These are phyloP conservation scores for Blastobotrys indianensis DNA, from an alignment of 1,139 yeast genomes.

Conservation along the genomic window DNA sequence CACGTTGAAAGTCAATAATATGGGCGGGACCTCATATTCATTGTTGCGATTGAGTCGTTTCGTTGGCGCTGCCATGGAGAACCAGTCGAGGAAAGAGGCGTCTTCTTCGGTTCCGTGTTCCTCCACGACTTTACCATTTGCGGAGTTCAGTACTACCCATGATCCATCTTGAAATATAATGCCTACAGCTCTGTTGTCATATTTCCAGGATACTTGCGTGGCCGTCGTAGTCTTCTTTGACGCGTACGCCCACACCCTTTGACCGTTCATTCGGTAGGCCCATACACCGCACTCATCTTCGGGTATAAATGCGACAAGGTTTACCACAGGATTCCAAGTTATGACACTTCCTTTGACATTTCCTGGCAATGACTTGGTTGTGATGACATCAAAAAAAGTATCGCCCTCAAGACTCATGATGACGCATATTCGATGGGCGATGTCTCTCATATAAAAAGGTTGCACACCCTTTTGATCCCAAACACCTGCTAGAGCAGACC, in stretches of 20 bases:
- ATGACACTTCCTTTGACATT: conserved; percentile 39
- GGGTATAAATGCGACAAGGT: conserved; percentile 44
- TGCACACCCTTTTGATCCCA: neutral
- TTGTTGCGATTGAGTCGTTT: too few relatives aligned
- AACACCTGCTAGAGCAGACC: neutral
- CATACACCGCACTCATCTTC: conserved; percentile 42
- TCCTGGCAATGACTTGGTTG: conserved; percentile 22
- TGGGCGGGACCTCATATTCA: neutral
- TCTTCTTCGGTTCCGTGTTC: neutral
- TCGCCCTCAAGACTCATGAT: neutral
- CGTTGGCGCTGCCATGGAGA: conserved; percentile 22
- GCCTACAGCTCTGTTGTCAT: conserved; percentile 40
- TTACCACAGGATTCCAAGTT: conserved; percentile 54
- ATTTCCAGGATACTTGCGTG: conserved; percentile 32
- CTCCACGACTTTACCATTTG: conserved; percentile 38
- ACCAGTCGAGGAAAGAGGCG: neutral
- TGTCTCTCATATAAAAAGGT: neutral
- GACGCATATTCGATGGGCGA: neutral
- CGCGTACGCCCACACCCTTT: conserved; percentile 47
- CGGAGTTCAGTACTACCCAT: conserved; percentile 46
- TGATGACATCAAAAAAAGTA: conserved; percentile 10
- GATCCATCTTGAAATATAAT: conserved; percentile 43
- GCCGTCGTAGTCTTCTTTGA: conserved; percentile 14
- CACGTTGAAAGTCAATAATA: conserved; percentile 24
- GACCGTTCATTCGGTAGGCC: conserved; percentile 52